Base-by-base conservation (phyloP, 2,329 filamentous ascomycete genomes). In the Madurella fahalii region DNA sequence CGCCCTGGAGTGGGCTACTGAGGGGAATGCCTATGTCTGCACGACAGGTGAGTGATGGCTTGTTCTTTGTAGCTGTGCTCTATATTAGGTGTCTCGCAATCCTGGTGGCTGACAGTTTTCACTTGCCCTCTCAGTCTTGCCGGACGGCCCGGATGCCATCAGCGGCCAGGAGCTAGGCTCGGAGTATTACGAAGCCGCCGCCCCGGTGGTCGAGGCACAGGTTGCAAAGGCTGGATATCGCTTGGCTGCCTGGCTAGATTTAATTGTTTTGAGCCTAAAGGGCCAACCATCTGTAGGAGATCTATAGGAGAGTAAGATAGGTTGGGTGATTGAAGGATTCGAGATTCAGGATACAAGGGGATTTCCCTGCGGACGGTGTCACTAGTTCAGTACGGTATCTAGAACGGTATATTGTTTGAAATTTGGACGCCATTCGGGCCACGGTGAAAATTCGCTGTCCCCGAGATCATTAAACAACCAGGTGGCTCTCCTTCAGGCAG, bases 201-300 rank as follows among this genome's bases (percentile, higher is more conserved):
- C 79, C n/a, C 81, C 79, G 17, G 79, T 85, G 54, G 75, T 89
- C 44, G 83, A 89, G 68, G 66, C 80, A 56, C 82, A 86, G 66
- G 75, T 90, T 57, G 86, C 86, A 8, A 81, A 80, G 59, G 87
- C 83, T 4, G 87, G 87, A 11, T 87, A 83, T 67, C 78, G 87
- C 47, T 75, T 90, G 67, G 86, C 82, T 2, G 78, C 78, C 17
- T 89, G 83, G 83, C 70, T 89, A 57, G 84, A 88, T 64, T 71
- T 77, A 62, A 83, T 87, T 63, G 81, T 74, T 9, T 69, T 74
- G 42, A 50, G 37, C 40, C 52, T 61, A 18, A 57, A 56, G 31
- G 57, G 34, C 20, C 40, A 41, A 25, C 31, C 49, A 4, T 40
- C 47, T n/a, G 37, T 51, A 44, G 58, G 52, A 34, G 59, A 61